These are phyloP conservation scores for Ceratobasidium sp. DNA, from an alignment of 1,284 basidiomycete species.

Conservation along the genomic window DNA sequence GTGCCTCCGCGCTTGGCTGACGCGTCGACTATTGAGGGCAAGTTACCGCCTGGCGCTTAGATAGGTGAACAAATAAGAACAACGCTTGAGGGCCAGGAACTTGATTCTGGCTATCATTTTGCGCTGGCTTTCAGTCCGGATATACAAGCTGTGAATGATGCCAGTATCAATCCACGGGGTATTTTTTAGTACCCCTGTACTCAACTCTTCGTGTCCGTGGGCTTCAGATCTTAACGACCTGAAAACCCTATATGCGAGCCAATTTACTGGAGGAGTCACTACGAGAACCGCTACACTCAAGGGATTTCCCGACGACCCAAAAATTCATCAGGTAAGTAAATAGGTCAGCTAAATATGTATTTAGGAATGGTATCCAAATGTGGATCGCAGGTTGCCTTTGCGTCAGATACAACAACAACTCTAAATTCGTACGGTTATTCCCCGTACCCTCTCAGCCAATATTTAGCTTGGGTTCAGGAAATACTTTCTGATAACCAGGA, in stretches of 20 bases:
- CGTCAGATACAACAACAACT: conserved; percentile 59
- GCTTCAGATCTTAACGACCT: conserved; percentile 71
- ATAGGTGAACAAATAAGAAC: not conserved
- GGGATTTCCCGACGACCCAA: conserved; percentile 68
- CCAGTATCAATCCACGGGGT: conserved; percentile 59
- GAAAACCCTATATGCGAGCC: conserved; percentile 65
- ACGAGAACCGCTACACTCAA: conserved; percentile 73
- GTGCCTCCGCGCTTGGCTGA: conserved; percentile 37
- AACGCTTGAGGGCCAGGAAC: not conserved
- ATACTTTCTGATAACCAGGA: conserved; percentile 39
- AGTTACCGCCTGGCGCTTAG: conserved; percentile 8
- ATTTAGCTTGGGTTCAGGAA: conserved; percentile 66
- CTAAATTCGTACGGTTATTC: conserved; percentile 84
- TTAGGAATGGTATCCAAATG: too few relatives aligned
- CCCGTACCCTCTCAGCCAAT: conserved; percentile 68
- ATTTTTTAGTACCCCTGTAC: conserved; percentile 62
- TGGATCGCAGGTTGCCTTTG: conserved; percentile 63
- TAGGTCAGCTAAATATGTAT: too few relatives aligned
- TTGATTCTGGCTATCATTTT: conserved; percentile 5
- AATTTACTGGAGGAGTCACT: conserved; percentile 75
- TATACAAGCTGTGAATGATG: conserved; percentile 53
- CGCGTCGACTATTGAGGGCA: conserved; percentile 22
- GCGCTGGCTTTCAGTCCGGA: not conserved
- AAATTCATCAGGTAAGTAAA: conserved; percentile 63
- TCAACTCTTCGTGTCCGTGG: conserved; percentile 82